Base-by-base conservation (phyloP, 495 filamentous ascomycete species). In the Sporormia fimetaria region DNA sequence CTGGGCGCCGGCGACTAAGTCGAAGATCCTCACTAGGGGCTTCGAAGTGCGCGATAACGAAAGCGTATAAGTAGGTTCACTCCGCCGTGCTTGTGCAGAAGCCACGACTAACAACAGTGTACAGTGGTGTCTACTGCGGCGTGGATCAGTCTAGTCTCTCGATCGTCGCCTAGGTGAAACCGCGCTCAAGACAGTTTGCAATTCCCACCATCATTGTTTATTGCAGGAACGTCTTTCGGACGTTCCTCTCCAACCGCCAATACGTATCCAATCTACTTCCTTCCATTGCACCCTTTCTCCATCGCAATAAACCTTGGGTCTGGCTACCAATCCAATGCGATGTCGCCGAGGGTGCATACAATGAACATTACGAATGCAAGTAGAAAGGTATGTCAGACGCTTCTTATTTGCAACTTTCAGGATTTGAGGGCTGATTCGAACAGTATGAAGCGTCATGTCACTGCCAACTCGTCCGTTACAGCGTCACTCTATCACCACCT, bases 401-500 rank as follows among this genome's bases (percentile, higher is more conserved):
- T 42, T 24, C 21, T 32, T 15, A 5, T 28, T 28, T 12, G 16
- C 10, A 7, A 25, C 15, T 40, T 4, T 44, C 18, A 35, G 31
- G 3, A 36, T 29, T n/a, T 18, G n/a, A 29, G 3, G 3, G 18
- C 24, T 40, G 3, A 15, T 18, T 30, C 6, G 18, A 30, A 7
- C 31, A 40, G 37, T 27, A 52, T 59, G 21, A 50, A 46, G 30
- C 48, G 34, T 35, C 57, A 47, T 47, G 37, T 32, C 44, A 44
- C 31, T 48, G 40, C 40, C 34, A 44, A 36, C 34, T 41, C 14
- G 21, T 52, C 15, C 42, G 36, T 32, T 54, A 54, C 42, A 49
- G 21, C 39, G 52, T 60, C 25, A 41, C 44, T 14, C 47, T 62
- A 16, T 55, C 57, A 16, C 48, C 57, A 5, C 54, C 54, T 0